These are phyloP conservation scores for Morella rubra DNA, from an alignment of 306 rosid genomes.

Conservation along the genomic window DNA sequence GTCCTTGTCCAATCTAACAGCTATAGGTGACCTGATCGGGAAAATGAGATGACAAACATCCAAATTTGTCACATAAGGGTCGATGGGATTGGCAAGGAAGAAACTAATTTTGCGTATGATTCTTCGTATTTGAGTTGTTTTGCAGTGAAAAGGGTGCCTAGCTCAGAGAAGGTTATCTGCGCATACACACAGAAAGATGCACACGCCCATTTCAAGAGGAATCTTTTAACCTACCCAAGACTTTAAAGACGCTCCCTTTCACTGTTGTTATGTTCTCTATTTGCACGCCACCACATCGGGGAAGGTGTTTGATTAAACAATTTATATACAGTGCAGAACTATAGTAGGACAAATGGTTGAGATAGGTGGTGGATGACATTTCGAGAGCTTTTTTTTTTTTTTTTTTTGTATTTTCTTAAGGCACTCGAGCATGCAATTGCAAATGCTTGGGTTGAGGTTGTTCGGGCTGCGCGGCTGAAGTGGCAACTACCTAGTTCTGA, in stretches of 20 bases:
- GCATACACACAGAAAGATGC: slow-evolving; percentile 30
- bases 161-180: slow-evolving; percentile 24
- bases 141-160: slow-evolving; percentile 35
- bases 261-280: not conserved
- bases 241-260: not conserved
- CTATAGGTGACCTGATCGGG: slow-evolving; percentile 38
- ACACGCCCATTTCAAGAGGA: slow-evolving; percentile 21
- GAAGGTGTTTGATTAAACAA: not conserved
- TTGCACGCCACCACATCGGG: not conserved
- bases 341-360: too few species aligned
- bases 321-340: too few species aligned
- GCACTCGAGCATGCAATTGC: too few species aligned
- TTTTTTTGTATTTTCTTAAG: too few species aligned
- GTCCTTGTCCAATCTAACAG: slow-evolving; percentile 59
- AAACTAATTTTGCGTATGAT: slow-evolving; percentile 39
- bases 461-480: too few species aligned
- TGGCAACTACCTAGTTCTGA: too few species aligned
- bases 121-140: slow-evolving; percentile 29
- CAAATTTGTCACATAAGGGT: slow-evolving; percentile 46
- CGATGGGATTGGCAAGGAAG: slow-evolving; percentile 49
- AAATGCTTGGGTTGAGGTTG: too few species aligned
- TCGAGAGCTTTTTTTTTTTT: too few species aligned
- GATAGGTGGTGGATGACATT: too few species aligned
- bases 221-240: slow-evolving; percentile 27
- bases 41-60: slow-evolving; percentile 55